Evolutionary conservation across 768 basidiomycete species (phyloP).

Genomic region (Macrolepiota fuliginosa): DNA sequence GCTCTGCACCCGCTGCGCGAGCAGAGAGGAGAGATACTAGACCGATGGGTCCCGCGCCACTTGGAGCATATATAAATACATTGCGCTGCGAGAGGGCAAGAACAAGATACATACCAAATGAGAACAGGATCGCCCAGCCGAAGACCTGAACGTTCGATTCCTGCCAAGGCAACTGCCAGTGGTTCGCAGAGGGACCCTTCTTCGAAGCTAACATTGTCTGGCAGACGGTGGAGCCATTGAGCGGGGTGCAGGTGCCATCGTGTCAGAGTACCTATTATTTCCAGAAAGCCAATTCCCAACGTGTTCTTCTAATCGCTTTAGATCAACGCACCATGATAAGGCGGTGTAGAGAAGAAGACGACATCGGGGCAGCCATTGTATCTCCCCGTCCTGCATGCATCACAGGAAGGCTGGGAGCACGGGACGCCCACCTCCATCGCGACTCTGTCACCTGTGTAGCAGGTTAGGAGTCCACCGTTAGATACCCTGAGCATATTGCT

Average conservation of each 20-base stretch:
- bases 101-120: conserved; percentile 42
- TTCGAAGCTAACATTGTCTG: conserved; percentile 59
- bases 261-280: conserved; percentile 50
- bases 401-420: conserved; percentile 59
- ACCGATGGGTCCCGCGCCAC: conserved; percentile 70
- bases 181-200: conserved; percentile 71
- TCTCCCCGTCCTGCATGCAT: conserved; percentile 58
- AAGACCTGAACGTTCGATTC: conserved; percentile 62
- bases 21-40: conserved; percentile 60
- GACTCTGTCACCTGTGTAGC: conserved; percentile 53
- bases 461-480: neutral
- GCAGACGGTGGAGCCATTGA: conserved; percentile 65
- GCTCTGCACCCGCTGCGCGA: conserved; percentile 67
- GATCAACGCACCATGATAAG: conserved; percentile 50
- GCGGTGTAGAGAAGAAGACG: conserved; percentile 72
- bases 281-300: neutral
- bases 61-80: conserved; percentile 19
- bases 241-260: conserved; percentile 68
- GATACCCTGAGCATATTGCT: neutral
- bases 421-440: conserved; percentile 72
- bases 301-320: neutral
- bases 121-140: conserved; percentile 63
- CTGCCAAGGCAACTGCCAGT: conserved; percentile 63
- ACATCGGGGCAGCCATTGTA: conserved; percentile 62
- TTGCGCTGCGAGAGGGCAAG: neutral